Percentiles rank a stretch among this genome's conserved stretches.
Conservation (phyloP, 208 protist genomes). For the Vickermania ingenoplastis region DNA sequence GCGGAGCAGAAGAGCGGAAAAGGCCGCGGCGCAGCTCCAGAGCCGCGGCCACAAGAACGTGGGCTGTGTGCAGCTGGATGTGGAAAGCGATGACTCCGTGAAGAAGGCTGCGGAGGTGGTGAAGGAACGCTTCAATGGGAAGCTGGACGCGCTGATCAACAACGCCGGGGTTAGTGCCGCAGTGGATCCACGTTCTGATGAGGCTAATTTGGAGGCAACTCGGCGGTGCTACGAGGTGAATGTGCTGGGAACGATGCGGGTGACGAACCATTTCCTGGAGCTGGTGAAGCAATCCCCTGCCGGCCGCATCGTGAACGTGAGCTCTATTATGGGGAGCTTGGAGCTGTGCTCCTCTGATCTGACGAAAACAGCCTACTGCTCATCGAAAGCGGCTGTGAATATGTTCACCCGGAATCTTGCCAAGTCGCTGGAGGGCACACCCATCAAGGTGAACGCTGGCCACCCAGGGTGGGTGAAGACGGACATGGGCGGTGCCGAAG, state of each 20-base stretch:
- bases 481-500: slow-evolving; percentile 46
- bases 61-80: slow-evolving; percentile 36
- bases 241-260: slow-evolving; percentile 32
- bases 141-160: slow-evolving; percentile 68
- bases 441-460: slow-evolving; percentile 55
- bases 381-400: slow-evolving; percentile 66
- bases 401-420: slow-evolving; percentile 71
- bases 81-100: slow-evolving; percentile 33
- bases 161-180: slow-evolving; percentile 31
- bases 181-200: too few relatives aligned
- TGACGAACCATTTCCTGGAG: slow-evolving; percentile 58
- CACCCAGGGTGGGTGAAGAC: slow-evolving; percentile 73
- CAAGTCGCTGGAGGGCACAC: slow-evolving; percentile 30
- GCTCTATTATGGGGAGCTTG: slow-evolving; percentile 61
- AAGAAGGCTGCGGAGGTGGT: slow-evolving; percentile 30
- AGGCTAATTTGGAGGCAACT: slow-evolving; percentile 17
- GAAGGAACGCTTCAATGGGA: slow-evolving; percentile 17
- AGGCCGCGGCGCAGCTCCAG: slow-evolving; percentile 21
- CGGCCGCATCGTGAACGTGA: slow-evolving; percentile 59
- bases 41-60: slow-evolving; percentile 20
- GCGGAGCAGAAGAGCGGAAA: slow-evolving; percentile 29
- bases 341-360: slow-evolving; percentile 8
- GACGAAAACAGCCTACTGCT: slow-evolving; percentile 30
- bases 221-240: slow-evolving; percentile 48
- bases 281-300: slow-evolving; percentile 49